Conservation (phyloP, 202 grass and related monocot genomes). For the Elaeis oleifera region DNA sequence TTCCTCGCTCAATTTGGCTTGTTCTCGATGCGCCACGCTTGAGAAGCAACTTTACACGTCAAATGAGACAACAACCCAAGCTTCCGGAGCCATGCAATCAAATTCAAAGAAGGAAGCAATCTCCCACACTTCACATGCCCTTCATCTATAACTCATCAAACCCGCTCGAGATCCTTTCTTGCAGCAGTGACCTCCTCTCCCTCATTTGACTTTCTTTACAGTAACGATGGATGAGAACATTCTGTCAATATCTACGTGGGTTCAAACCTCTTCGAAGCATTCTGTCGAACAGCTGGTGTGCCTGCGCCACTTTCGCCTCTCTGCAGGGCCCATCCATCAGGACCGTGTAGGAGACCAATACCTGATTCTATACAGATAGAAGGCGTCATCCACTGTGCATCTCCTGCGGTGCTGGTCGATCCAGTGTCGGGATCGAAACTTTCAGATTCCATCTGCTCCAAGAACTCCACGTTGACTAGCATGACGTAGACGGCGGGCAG, state of each 20-base stretch:
- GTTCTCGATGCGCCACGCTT: constrained; percentile 40
- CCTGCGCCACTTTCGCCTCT: constrained; percentile 38
- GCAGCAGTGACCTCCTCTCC: constrained; percentile 54
- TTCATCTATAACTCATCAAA: constrained; percentile 37
- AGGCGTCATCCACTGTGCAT: constrained; percentile 50
- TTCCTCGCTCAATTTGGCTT: constrained; percentile 52
- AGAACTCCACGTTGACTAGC: constrained; percentile 58
- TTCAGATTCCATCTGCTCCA: constrained; percentile 67
- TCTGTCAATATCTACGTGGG: constrained; percentile 52
- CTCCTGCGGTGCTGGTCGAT: constrained; percentile 47
- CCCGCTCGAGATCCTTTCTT: constrained; percentile 47
- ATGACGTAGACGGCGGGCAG: constrained; percentile 42
- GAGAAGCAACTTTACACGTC: constrained; percentile 48
- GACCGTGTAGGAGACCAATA: constrained; percentile 58
- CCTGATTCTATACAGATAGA: constrained; percentile 57
- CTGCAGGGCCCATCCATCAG: constrained; percentile 47
- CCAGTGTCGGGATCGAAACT: constrained; percentile 68
- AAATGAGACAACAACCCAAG: constrained; percentile 32
- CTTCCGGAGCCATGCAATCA: constrained; percentile 52
- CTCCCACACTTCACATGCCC: constrained; percentile 45
- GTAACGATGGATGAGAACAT: constrained; percentile 55
- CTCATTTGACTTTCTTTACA: constrained; percentile 43
- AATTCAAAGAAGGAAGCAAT: constrained; percentile 75
- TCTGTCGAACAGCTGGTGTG: constrained; percentile 60
- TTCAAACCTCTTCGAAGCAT: constrained; percentile 37